Evolutionary conservation across 2,329 filamentous ascomycete genomes (phyloP).

Genomic region (Sarocladium strictum): DNA sequence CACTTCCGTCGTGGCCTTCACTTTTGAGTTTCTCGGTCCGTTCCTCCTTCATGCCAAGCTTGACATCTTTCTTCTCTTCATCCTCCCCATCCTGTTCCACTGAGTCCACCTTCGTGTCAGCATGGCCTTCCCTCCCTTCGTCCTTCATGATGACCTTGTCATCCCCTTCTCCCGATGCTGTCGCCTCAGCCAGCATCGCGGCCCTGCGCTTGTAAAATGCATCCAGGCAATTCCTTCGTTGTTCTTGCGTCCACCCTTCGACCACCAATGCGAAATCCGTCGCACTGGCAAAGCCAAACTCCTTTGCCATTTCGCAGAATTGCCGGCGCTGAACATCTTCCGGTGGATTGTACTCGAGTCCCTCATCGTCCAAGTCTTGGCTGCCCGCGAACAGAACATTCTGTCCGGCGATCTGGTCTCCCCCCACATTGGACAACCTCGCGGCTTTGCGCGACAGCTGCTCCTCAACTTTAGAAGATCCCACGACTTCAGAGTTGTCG

Average conservation of each 20-base stretch:
- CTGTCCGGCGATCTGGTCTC: constrained; percentile 39
- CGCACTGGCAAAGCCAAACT: constrained; percentile 68
- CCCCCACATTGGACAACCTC: constrained; percentile 18
- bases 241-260: constrained; percentile 82
- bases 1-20: not conserved
- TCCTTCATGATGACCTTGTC: constrained; percentile 13
- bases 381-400: constrained; percentile 54
- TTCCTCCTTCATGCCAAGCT: constrained; percentile 12
- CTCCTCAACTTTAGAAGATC: constrained; percentile 86
- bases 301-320: constrained; percentile 83
- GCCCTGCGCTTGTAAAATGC: constrained; percentile 69
- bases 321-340: constrained; percentile 69
- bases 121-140: constrained; percentile 10
- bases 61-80: not conserved
- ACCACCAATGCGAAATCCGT: constrained; percentile 86
- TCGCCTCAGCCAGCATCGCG: constrained; percentile 33
- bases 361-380: constrained; percentile 28
- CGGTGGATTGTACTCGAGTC: constrained; percentile 61
- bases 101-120: constrained; percentile 5
- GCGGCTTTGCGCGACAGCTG: constrained; percentile 73
- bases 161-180: constrained; percentile 20
- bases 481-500: constrained; percentile 92
- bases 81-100: constrained; percentile 9
- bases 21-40: not conserved
- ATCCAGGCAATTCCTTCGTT: constrained; percentile 72